A percentile compares a stretch with the other conserved stretches of the same genome.
phyloP scores from a whole-genome alignment of 495 filamentous ascomycete species.

The Neurospora sp. region DNA sequence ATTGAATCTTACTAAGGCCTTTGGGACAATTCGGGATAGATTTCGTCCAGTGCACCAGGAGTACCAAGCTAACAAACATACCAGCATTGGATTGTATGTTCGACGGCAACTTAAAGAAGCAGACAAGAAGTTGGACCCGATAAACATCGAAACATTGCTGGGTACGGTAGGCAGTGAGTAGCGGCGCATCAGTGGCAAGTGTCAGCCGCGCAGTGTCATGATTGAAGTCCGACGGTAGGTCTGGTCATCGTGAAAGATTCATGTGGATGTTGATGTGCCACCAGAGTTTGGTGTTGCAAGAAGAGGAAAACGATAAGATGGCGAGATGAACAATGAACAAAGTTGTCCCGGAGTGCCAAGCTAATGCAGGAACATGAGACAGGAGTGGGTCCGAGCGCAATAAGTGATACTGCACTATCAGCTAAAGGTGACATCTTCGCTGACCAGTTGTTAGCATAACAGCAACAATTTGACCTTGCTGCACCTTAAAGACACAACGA shows the following conservation, averaged over 20 bases:
- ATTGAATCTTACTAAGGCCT: too few relatives aligned
- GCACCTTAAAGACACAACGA: not conserved
- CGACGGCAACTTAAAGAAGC: not conserved
- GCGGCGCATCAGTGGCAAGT: not conserved
- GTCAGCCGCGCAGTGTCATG: not conserved
- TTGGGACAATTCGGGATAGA: too few relatives aligned
- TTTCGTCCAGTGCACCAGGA: too few relatives aligned
- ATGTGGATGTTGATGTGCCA: not conserved
- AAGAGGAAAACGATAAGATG: not conserved
- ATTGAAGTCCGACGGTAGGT: not conserved
- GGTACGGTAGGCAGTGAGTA: not conserved
- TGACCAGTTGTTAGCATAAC: not conserved
- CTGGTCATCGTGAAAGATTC: not conserved
- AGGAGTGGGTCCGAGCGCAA: not conserved
- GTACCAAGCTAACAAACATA: too few relatives aligned
- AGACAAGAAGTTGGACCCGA: not conserved
- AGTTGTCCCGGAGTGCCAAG: not conserved
- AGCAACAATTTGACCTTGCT: not conserved
- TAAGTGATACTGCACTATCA: not conserved
- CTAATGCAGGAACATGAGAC: not conserved
- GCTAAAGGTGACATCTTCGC: too few relatives aligned
- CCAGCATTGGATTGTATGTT: too few relatives aligned
- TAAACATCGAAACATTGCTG: not conserved
- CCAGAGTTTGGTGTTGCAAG: not conserved
- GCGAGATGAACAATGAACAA: not conserved